Conservation (phyloP, 345 rosid species). For the Eucalyptus erythrocorys region DNA sequence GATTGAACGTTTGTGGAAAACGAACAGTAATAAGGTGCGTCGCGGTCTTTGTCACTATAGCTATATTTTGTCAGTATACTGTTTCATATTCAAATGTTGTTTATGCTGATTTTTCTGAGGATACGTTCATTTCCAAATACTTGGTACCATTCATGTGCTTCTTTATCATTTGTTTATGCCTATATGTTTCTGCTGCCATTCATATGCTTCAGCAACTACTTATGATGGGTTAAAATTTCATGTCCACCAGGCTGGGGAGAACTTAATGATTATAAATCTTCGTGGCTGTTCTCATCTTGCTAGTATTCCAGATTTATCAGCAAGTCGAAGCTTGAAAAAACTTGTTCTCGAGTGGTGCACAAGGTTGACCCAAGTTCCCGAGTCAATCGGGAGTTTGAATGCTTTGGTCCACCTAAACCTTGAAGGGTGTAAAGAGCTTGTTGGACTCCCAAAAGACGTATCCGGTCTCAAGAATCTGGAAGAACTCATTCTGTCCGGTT, state of each 20-base stretch:
- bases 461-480: constrained; percentile 24
- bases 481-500: constrained; percentile 25
- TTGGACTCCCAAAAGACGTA: constrained; percentile 25
- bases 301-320: constrained; percentile 31
- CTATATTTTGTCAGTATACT: background rate
- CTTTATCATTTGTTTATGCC: background rate
- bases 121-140: background rate
- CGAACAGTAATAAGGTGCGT: constrained; percentile 8
- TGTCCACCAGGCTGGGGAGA: background rate
- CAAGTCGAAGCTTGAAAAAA: constrained; percentile 16
- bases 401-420: constrained; percentile 24
- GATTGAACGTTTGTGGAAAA: constrained; percentile 26
- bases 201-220: background rate
- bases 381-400: constrained; percentile 23
- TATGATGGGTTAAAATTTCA: background rate
- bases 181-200: background rate
- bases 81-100: background rate
- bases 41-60: background rate
- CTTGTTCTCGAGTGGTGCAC: constrained; percentile 18
- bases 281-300: constrained; percentile 12
- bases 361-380: constrained; percentile 12
- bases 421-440: constrained; percentile 14
- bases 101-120: background rate
- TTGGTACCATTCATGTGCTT: background rate
- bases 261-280: constrained; percentile 25